phyloP scores from a whole-genome alignment of 1,139 yeast species.

The Sugiyamaella grinbergsii region DNA sequence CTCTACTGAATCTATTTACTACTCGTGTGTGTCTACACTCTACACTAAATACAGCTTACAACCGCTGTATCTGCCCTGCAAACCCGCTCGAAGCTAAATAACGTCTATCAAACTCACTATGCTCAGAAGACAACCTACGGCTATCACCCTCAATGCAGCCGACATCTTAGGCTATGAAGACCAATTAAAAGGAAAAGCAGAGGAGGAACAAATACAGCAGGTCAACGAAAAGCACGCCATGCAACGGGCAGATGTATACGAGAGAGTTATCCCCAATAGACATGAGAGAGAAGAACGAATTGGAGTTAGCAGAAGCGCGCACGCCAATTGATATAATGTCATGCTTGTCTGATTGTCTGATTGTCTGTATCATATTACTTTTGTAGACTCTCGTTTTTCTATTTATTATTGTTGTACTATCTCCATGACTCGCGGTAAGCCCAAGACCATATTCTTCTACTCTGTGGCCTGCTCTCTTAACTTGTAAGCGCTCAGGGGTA shows the following conservation, averaged over 20 bases:
- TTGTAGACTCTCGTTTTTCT: too few species aligned
- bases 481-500: conserved; percentile 7
- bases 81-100: too few species aligned
- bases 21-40: too few species aligned
- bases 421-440: background rate
- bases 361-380: background rate
- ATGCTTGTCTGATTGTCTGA: too few species aligned
- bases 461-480: too few species aligned
- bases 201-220: background rate
- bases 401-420: too few species aligned
- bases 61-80: too few species aligned
- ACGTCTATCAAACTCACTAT: too few species aligned
- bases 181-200: conserved; percentile 9
- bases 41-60: too few species aligned
- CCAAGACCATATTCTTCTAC: background rate
- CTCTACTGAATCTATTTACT: too few species aligned
- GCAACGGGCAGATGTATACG: background rate
- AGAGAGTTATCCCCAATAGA: background rate
- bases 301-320: conserved; percentile 12
- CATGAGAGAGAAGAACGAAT: conserved; percentile 13
- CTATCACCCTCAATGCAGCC: conserved; percentile 64
- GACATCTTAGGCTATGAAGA: conserved; percentile 67
- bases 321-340: background rate
- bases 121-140: conserved; percentile 67
- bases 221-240: conserved; percentile 1